phyloP scores from a whole-genome alignment of 495 filamentous ascomycete genomes.

The Aspergillus diversus region DNA sequence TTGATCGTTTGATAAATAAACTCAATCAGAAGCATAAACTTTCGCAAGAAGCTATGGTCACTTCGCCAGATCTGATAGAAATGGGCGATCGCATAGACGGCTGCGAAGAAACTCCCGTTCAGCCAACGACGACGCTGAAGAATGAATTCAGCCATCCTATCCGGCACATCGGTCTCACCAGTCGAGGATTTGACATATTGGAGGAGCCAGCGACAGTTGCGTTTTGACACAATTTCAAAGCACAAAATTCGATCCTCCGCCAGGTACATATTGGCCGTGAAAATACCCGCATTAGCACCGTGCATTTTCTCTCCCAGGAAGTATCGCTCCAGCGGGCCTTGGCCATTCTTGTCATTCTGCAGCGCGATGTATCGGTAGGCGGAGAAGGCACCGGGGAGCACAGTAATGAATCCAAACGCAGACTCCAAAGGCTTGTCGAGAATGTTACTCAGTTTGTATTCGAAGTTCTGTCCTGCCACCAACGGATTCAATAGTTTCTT shows the following conservation, averaged over 20 bases:
- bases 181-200: constrained; percentile 97
- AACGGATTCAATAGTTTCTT: constrained; percentile 92
- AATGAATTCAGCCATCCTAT: constrained; percentile 92
- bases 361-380: constrained; percentile 93
- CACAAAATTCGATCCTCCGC: constrained; percentile 99
- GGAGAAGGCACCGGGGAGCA: constrained; percentile 96
- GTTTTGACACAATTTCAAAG: constrained; percentile 97
- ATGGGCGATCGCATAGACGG: constrained; percentile 91
- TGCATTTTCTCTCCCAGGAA: constrained; percentile 98
- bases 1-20: constrained; percentile 92
- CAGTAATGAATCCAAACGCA: constrained; percentile 96
- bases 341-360: constrained; percentile 93
- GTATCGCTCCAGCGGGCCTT: constrained; percentile 94
- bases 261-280: constrained; percentile 99
- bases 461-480: constrained; percentile 97
- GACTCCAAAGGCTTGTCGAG: constrained; percentile 98
- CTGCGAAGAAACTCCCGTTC: constrained; percentile 98
- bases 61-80: constrained; percentile 94
- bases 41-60: constrained; percentile 83
- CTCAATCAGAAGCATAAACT: constrained; percentile 87
- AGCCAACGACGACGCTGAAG: constrained; percentile 96
- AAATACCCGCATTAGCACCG: constrained; percentile 92
- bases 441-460: constrained; percentile 99
- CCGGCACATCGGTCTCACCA: constrained; percentile 98
- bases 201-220: constrained; percentile 94